phyloP scores from a whole-genome alignment of 1,284 basidiomycete genomes.

The Phlebopus sp. region DNA sequence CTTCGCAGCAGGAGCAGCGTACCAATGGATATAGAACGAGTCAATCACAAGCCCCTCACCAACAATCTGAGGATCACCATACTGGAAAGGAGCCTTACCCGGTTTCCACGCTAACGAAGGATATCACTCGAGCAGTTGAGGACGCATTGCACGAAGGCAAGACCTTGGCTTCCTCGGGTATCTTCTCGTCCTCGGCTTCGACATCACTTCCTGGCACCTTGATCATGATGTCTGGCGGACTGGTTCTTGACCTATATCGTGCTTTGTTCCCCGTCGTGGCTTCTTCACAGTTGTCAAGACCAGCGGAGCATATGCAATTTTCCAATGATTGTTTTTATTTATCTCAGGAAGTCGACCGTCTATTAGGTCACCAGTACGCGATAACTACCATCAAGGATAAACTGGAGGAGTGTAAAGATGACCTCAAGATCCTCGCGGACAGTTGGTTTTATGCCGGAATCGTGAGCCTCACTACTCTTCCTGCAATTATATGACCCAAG shows the following conservation, averaged over 20 bases:
- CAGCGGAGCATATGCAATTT: slow-evolving; percentile 72
- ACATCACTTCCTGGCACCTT: slow-evolving; percentile 45
- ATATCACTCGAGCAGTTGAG: slow-evolving; percentile 59
- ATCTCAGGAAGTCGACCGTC: slow-evolving; percentile 43
- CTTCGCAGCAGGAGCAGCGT: slow-evolving; percentile 37
- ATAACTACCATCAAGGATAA: slow-evolving; percentile 39
- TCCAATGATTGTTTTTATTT: slow-evolving; percentile 86
- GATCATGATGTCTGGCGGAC: slow-evolving; percentile 59
- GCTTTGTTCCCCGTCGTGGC: slow-evolving; percentile 79
- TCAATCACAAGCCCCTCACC: slow-evolving; percentile 16
- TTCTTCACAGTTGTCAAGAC: slow-evolving; percentile 49
- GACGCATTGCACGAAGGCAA: slow-evolving; percentile 57
- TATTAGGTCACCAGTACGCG: slow-evolving; percentile 30
- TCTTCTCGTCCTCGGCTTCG: slow-evolving; percentile 38
- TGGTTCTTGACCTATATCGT: slow-evolving; percentile 78
- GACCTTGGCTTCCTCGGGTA: slow-evolving; percentile 52
- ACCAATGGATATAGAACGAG: slow-evolving; percentile 31
- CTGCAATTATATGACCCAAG: slow-evolving; percentile 2
- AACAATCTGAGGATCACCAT: slow-evolving; percentile 11
- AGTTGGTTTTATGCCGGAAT: slow-evolving; percentile 69
- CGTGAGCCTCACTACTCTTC: slow-evolving; percentile 40
- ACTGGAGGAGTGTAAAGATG: slow-evolving; percentile 47
- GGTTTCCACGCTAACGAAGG: slow-evolving; percentile 55
- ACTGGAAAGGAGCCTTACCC: slow-evolving; percentile 53
- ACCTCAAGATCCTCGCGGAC: slow-evolving; percentile 53